Evolutionary conservation across 2,329 filamentous ascomycete species (phyloP), one percentile per base, ranked within the genome.

Genomic region (Aureobasidium vineae): DNA sequence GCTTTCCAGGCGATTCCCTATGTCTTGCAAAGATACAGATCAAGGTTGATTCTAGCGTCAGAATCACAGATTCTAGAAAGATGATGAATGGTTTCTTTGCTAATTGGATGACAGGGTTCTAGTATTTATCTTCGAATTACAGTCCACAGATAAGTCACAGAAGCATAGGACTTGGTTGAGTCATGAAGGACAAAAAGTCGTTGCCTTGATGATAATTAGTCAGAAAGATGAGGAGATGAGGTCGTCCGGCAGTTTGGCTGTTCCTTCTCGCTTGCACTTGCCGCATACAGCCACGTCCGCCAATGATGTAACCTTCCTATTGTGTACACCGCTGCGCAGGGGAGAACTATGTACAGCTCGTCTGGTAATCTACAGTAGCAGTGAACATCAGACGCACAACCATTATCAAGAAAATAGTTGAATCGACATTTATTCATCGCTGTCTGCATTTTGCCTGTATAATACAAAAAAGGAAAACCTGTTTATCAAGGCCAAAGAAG

Each of bases 251-350:
- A 26, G 15, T 28, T 31, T 31, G 28, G 19, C 28, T 36, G 16
- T n/a, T 36, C 28, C 53, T 52, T n/a, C 53, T 28, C 57, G 57
- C 57, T 31, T 61, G 15, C 23, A 61, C 57, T 49, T 61, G 57
- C 57, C 57, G 31, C 33, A 49, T 61, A 23, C 41, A 31, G 57
- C 11, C 10, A 7, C 23, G n/a, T 13, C 57, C 11, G 28, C 26
- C 26, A 28, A 23, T 26, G 6, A 40, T 21, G 13, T 16, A n/a
- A 47, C 57, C 57, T 61, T 61, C 57, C 43, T 45, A 15, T 23
- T 61, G 19, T 26, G 57, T 61, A n/a, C 41, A 61, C 43, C 43
- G 28, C 26, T 15, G n/a, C 13, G 4, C 19, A 38, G 19, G 16
- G 3, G 8, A 23, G 11, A 1, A 19, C 13, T 28, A 33, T 21